Evolutionary conservation across 148 eudicot species (phyloP), one percentile per base, ranked within the genome.

Genomic region (Cornus controversa): DNA sequence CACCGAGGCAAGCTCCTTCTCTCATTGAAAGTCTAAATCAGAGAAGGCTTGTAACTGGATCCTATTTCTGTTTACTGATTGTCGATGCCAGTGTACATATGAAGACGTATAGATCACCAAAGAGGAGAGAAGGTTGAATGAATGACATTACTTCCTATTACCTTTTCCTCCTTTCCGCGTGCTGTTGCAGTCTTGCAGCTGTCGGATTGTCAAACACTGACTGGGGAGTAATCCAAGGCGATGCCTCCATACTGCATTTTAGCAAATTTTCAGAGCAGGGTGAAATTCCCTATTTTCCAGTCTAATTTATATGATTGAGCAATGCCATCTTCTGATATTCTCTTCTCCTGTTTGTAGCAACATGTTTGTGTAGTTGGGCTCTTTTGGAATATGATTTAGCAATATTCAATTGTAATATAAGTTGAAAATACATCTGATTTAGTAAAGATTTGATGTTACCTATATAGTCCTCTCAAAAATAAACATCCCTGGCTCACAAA

Each of bases 1-100:
- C 79, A 86, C 88, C 0, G 99, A 93, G 66, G 85, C 90, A 64
- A 92, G 90, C 86, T 88, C 90, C 23, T 80, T 85, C 58, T 90
- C 94, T 29, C 85, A 70, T 24, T 82, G 86, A 86, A 86, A 27
- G 64, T 8, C 62, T 66, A 14, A 7, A 42, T 70, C 60, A 69
- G 74, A n/a, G 72, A 80, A 73, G 83, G 62, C 75, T 54, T 57
- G 74, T 66, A 50, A 47, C 28, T 77, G 72, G 67, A 67, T 36
- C 15, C 14, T 13, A 27, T 27, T 71, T 71, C 20, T 29, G 9
- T 14, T 77, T 27, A 36, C 34, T 53, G 29, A 78, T 28, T 63
- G 72, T 18, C 31, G 66, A 22, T 66, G 27, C 72, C 69, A 24
- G 36, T 66, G 81, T 79, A 79, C 57, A 79, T 79, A 79, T 14